A percentile compares a stretch with the other conserved stretches of the same genome.
Evolutionary conservation across 2,329 filamentous ascomycete genomes (phyloP).

Genomic region (Colletotrichum somersetense): DNA sequence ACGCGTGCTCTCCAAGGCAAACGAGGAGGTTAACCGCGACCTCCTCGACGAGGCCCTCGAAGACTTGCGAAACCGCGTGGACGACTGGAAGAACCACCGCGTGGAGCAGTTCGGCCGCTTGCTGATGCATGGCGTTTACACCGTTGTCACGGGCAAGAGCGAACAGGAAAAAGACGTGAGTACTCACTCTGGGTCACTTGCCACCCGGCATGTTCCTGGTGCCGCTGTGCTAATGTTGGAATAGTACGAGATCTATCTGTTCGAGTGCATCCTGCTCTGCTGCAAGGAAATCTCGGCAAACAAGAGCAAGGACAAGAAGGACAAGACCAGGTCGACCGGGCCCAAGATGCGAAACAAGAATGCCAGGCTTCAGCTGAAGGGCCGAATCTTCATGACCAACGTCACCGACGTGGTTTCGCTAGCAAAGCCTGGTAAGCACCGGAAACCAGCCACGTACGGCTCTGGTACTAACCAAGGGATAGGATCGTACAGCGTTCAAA

Average conservation of each 20-base stretch:
- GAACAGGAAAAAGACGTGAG: slow-evolving; percentile 91
- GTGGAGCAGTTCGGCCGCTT: slow-evolving; percentile 93
- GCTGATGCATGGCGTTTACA: slow-evolving; percentile 89
- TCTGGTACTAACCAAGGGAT: slow-evolving; percentile 34
- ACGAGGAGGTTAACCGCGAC: slow-evolving; percentile 91
- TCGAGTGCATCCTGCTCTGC: slow-evolving; percentile 93
- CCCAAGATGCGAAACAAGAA: slow-evolving; percentile 74
- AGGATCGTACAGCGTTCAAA: slow-evolving; percentile 96
- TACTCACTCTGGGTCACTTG: slow-evolving; percentile 38
- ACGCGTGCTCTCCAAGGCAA: slow-evolving; percentile 84
- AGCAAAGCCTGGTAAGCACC: slow-evolving; percentile 83
- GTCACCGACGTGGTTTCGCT: slow-evolving; percentile 94
- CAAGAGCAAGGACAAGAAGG: slow-evolving; percentile 84
- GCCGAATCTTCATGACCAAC: slow-evolving; percentile 98
- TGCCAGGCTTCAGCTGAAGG: slow-evolving; percentile 92
- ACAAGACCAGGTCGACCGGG: slow-evolving; percentile 67
- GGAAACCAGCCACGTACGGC: background rate
- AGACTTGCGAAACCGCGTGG: slow-evolving; percentile 85
- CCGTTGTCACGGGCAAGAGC: slow-evolving; percentile 88
- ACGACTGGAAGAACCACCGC: slow-evolving; percentile 96
- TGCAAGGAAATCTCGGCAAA: slow-evolving; percentile 94
- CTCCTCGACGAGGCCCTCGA: slow-evolving; percentile 85
- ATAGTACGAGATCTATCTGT: slow-evolving; percentile 97
- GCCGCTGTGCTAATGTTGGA: slow-evolving; percentile 29
- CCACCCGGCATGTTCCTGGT: background rate